Evolutionary conservation across 192 early-diverging fungal genomes (phyloP).

Genomic region (Podila epicladia): DNA sequence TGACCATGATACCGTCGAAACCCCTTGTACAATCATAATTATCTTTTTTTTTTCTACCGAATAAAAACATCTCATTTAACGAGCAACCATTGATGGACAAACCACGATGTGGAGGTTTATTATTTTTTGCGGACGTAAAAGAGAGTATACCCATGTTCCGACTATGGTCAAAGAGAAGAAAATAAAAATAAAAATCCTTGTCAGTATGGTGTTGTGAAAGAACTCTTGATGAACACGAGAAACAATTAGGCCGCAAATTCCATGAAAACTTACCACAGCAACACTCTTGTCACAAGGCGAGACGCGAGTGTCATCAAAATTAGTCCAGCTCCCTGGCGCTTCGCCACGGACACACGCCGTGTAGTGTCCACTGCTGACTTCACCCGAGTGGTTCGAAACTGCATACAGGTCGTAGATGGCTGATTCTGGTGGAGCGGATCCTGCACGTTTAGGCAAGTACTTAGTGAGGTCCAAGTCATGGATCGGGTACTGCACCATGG

Average conservation of each 20-base stretch:
- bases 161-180: slow-evolving; percentile 2
- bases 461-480: slow-evolving; percentile 65
- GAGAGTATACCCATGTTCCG: slow-evolving; percentile 50
- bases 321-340: slow-evolving; percentile 75
- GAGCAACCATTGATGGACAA: neutral
- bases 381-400: slow-evolving; percentile 84
- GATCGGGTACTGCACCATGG: slow-evolving; percentile 86
- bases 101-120: neutral
- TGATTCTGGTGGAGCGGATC: slow-evolving; percentile 3
- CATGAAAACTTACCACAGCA: slow-evolving; percentile 57
- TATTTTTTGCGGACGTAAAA: slow-evolving; percentile 49
- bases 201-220: neutral
- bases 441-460: slow-evolving; percentile 54
- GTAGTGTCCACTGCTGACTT: slow-evolving; percentile 81
- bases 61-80: neutral
- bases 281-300: slow-evolving; percentile 63
- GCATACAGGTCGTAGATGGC: slow-evolving; percentile 83
- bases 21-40: neutral
- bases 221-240: neutral
- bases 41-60: slow-evolving; percentile 1
- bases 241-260: neutral
- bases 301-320: slow-evolving; percentile 88
- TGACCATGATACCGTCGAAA: neutral
- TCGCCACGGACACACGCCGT: slow-evolving; percentile 76
- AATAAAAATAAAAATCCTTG: neutral